Evolutionary conservation across 768 basidiomycete species (phyloP), one percentile per base, ranked within the genome.

Genomic region (Saitozyma sp.): DNA sequence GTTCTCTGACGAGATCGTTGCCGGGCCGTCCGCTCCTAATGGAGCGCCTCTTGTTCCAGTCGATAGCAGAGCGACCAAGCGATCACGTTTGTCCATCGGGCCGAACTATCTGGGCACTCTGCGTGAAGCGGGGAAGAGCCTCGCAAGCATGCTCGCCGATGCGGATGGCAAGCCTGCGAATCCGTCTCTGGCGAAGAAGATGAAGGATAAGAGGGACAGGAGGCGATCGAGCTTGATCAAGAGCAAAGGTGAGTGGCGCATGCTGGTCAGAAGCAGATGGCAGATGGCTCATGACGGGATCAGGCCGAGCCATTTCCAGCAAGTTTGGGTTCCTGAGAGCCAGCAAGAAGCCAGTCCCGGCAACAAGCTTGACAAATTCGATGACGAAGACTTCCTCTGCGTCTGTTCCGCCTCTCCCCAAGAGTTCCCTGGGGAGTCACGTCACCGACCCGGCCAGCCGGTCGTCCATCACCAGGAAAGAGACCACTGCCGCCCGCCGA

Each of bases 1-100:
- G 14, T 39, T 29, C 10, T 51, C 54, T 9, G 48, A 46, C 14
- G 39, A 49, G 37, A 41, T 53, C 41, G 29, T 39, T 5, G 14
- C 58, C 39, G 48, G 61, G 0, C 70, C 70, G 3, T 73, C 71
- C 3, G 74, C 71, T 8, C 74, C 74, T 3, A 75, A 71, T 29
- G 74, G 74, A 20, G 40, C 55, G 0, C 67, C 71, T 10, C 46
- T 73, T 4, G 48, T 38, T 0, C 42, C 59, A 1, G 14, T 51
- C 13, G 63, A 67, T 14, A 46, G 68, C 51, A 58, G 62, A 13
- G 49, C 65, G 41, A 17, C 2, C 45, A 75, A 73, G 54, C 50
- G 63, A 19, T 54, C 19, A 0, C 52, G 67, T 40, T 40, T 75
- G 46, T 72, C 70, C 7, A 62, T 59, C n/a, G 70, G 73, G 6